Evolutionary conservation across 371 early-diverging fungal species (phyloP).

Genomic region (Mucor plumbeus): DNA sequence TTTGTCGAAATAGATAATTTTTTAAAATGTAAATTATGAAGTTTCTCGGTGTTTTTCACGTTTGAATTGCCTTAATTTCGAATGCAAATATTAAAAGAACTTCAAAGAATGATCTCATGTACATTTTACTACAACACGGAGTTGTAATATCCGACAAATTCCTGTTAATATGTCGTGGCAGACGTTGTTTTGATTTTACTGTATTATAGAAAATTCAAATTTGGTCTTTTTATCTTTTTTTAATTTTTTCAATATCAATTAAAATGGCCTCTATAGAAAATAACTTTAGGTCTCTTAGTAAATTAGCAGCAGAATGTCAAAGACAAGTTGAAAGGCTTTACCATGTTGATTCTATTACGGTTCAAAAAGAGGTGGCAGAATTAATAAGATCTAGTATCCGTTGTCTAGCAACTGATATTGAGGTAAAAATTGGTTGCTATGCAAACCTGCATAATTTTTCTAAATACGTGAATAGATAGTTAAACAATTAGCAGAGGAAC

Average conservation of each 20-base stretch:
- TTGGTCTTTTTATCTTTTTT: not conserved
- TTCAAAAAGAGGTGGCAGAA: conserved; percentile 40
- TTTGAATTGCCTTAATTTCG: not conserved
- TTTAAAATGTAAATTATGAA: not conserved
- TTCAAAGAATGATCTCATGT: conserved; percentile 4
- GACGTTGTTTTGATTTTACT: not conserved
- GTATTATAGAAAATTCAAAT: no score
- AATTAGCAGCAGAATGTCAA: conserved; percentile 49
- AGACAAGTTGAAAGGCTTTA: conserved; percentile 39
- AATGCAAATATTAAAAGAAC: not conserved
- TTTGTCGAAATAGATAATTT: not conserved
- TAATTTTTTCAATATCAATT: not conserved
- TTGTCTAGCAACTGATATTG: conserved; percentile 36
- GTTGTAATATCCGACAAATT: not conserved
- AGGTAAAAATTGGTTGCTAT: conserved; percentile 22
- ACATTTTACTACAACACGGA: not conserved
- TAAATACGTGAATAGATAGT: conserved; percentile 40
- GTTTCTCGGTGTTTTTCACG: not conserved
- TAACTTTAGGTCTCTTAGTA: conserved; percentile 41
- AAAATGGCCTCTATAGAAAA: conserved; percentile 30
- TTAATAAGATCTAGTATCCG: conserved; percentile 34
- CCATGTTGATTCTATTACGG: conserved; percentile 35
- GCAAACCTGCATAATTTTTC: not conserved
- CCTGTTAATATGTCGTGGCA: not conserved
- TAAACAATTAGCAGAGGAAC: conserved; percentile 62